Evolutionary conservation across 768 basidiomycete genomes (phyloP), one percentile per base, ranked within the genome.

Genomic region (Lactarius pseudohatsudake): DNA sequence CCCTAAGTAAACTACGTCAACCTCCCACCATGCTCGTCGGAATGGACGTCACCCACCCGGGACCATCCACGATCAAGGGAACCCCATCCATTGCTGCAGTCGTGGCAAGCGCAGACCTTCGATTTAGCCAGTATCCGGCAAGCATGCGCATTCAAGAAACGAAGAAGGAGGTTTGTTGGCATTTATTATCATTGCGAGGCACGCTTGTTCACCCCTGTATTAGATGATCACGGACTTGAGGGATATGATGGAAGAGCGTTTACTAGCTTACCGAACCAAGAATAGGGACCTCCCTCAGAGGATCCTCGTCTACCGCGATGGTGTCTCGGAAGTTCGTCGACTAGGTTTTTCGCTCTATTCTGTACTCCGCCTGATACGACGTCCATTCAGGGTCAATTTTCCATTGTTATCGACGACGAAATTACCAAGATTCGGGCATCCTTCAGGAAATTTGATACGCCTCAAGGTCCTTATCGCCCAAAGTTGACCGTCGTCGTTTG

Each of bases 1-100:
- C 77, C 63, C 72, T 75, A 36, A 69, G 20, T 45, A 82, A 79
- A 81, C 73, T 85, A 34, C 73, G 69, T 45, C 62, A 71, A 26
- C 72, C 74, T 55, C 76, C 81, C 43, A 85, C 84, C 20, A 85
- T 85, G 82, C 65, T 85, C 50, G 81, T 85, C 4, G 84, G 84
- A 20, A 83, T 84, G 78, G 84, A 85, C 72, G 89, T 91, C 28
- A 92, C 90, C 1, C 91, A 94, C 76, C 91, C 91, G 26, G 89
- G 91, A 22, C 86, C 85, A 5, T 87, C 88, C 2, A 90, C 88
- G 64, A 81, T 85, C 68, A 72, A 74, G 34, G 82, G 84, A 16
- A 84, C 84, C 20, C 81, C 84, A 11, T 84, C 83, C 18, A 76
- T 85, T 57, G 85, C 84, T 1, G 85, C 84, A 0, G 81, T 86